Conservation (phyloP, 495 filamentous ascomycete species). For the Lasiosphaeria miniovina region DNA sequence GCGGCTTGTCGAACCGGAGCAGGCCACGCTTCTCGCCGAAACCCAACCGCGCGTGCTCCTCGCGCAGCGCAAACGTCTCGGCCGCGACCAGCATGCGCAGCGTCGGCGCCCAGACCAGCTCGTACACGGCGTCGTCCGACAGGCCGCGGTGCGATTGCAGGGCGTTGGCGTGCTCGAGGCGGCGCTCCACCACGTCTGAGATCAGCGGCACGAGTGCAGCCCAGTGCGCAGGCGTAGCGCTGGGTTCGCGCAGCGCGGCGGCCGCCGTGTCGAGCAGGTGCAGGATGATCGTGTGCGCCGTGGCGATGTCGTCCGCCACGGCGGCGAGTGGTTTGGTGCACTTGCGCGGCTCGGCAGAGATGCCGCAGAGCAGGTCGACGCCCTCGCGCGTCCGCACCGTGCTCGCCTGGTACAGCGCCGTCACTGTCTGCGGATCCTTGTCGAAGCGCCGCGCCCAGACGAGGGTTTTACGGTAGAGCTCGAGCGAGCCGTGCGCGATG, state of each 20-base stretch:
- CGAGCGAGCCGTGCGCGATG: constrained; percentile 21
- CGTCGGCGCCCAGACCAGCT: constrained; percentile 24
- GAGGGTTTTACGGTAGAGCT: constrained; percentile 23
- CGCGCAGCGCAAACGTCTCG: constrained; percentile 19
- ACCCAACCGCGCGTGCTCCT: neutral
- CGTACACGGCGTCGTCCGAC: constrained; percentile 14
- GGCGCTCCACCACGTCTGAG: constrained; percentile 10
- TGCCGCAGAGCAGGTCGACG: constrained; percentile 18
- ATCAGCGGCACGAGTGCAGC: neutral
- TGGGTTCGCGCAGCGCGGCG: constrained; percentile 4
- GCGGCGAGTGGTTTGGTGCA: neutral
- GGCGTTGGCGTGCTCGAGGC: constrained; percentile 9
- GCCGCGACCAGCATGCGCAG: constrained; percentile 18
- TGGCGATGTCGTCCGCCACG: constrained; percentile 8
- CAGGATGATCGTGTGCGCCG: constrained; percentile 19
- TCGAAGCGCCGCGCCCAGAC: constrained; percentile 24
- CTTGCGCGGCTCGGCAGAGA: constrained; percentile 4
- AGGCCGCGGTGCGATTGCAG: constrained; percentile 10
- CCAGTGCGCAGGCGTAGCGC: neutral
- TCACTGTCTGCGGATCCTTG: constrained; percentile 10
- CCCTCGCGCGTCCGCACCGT: constrained; percentile 15
- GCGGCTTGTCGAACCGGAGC: neutral
- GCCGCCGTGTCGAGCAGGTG: constrained; percentile 15
- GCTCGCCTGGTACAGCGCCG: constrained; percentile 2
- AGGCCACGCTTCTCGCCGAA: neutral